phyloP scores from a whole-genome alignment of 148 eudicot genomes.

The Rhododendron mucronatum region DNA sequence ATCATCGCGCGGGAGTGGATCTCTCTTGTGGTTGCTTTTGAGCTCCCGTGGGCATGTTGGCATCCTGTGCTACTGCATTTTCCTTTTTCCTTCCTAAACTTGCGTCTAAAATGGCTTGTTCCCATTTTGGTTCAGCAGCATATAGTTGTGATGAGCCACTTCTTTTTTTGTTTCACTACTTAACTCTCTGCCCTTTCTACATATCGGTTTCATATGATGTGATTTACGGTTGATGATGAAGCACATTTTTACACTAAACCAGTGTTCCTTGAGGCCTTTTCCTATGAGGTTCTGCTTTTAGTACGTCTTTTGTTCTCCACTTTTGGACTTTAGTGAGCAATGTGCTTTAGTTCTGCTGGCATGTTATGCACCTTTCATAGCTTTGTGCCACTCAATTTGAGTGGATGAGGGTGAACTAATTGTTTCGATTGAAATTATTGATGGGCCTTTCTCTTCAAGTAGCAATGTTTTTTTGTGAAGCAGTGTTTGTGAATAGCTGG shows the following conservation, averaged over 20 bases:
- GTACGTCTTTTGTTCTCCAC: constrained; percentile 13
- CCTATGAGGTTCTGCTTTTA: constrained; percentile 16
- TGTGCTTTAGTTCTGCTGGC: constrained; percentile 18
- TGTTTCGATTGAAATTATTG: background rate
- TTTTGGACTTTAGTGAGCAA: constrained; percentile 22
- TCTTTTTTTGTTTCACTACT: constrained; percentile 16
- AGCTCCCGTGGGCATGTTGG: constrained; percentile 21
- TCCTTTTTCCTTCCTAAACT: constrained; percentile 1
- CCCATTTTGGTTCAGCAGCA: constrained; percentile 13
- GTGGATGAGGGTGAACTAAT: background rate
- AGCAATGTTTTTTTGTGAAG: background rate
- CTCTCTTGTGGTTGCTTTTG: constrained; percentile 28
- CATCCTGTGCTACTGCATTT: constrained; percentile 6
- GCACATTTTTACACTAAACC: background rate
- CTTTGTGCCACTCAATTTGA: background rate
- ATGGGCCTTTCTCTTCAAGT: background rate
- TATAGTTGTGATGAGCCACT: background rate
- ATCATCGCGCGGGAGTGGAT: constrained; percentile 9
- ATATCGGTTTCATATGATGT: constrained; percentile 11
- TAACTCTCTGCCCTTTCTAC: constrained; percentile 23
- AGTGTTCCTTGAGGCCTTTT: constrained; percentile 10
- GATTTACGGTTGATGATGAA: constrained; percentile 25
- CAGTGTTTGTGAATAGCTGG: background rate
- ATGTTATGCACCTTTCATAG: constrained; percentile 5
- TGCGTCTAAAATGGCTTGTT: background rate